Evolutionary conservation across 192 early-diverging fungal species (phyloP), one percentile per base, ranked within the genome.

Genomic region (Backusella mclennaniae): DNA sequence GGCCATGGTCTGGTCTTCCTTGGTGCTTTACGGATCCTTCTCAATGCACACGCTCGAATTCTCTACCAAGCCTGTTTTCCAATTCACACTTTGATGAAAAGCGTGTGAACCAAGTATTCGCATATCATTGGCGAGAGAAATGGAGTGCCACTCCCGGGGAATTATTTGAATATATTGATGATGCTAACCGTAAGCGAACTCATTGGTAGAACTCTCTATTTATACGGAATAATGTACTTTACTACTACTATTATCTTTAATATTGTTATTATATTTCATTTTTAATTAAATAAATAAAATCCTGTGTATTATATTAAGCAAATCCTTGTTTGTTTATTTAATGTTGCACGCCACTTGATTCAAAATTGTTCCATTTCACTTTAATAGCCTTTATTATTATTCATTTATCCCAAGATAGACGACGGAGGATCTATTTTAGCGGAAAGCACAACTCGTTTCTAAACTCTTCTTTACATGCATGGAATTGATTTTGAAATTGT

Each of bases 21-120:
- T 83, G 82, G 82, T 83, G 82, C 38, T 83, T 80, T 44, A 80
- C 78, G 3, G 76, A 83, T 63, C 76, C 78, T 14, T 71, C 76
- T 9, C 35, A 74, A 59, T 81, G 80, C 69, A 68, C 70, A 21
- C 38, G 35, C 6, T 52, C 42, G 29, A 81, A 77, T 69, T 74
- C 76, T 17, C 56, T 81, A 41, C 76, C 76, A 0, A 79, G 49
- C 21, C 21, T 74, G 19, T 53, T 59, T 38, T 38, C 73, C n/a
- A 36, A 78, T 33, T 12, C 36, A 8, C 26, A 68, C 12, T 73
- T 78, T 59, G 35, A 74, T 69, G 26, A 53, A 15, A 52, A 73
- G 14, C 56, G 56, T 67, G 41, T 78, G 26, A 44, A 31, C 31
- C 76, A 77, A 44, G 39, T 74, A 26, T 78, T 78, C 42, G 71